phyloP scores from a whole-genome alignment of 768 basidiomycete species.

The Tulasnella sp. region DNA sequence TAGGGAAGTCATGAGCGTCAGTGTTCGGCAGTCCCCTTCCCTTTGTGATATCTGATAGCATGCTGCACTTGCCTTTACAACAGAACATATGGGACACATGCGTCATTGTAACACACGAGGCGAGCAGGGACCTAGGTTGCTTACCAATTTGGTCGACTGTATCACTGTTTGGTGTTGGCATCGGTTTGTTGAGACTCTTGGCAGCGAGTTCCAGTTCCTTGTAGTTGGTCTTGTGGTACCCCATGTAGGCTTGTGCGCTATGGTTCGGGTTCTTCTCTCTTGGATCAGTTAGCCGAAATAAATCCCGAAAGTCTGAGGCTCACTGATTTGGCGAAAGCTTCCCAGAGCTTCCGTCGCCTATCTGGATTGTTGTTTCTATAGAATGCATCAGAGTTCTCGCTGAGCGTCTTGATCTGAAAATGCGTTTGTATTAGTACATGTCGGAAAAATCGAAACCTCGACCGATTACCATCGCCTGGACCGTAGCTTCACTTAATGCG shows the following conservation, averaged over 20 bases:
- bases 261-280: neutral
- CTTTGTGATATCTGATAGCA: no score
- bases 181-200: no score
- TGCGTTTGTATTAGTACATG: neutral
- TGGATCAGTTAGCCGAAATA: neutral
- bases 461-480: neutral
- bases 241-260: neutral
- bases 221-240: neutral
- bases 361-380: neutral
- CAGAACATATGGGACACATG: no score
- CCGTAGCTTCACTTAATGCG: neutral
- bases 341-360: neutral
- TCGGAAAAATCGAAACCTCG: neutral
- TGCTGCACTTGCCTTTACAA: no score
- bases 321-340: neutral
- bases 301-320: neutral
- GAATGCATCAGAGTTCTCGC: neutral
- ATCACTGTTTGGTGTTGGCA: no score
- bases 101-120: no score
- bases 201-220: no score
- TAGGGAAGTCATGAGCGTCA: no score
- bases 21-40: no score
- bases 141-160: no score
- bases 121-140: no score
- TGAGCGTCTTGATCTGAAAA: neutral